Conservation (phyloP, 345 rosid genomes). For the Hibiscus trionum region DNA sequence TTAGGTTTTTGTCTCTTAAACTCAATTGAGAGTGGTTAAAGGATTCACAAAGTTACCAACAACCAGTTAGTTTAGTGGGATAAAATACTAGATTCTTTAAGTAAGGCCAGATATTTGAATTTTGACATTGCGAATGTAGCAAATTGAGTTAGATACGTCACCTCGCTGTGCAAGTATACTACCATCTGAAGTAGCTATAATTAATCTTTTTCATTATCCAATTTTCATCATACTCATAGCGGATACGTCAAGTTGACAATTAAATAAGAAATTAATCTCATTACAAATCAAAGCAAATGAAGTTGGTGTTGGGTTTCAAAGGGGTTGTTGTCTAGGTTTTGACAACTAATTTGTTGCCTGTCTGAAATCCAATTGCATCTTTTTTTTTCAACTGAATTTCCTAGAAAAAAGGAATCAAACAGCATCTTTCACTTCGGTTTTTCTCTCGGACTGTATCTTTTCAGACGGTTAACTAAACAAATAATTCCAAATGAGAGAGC, state of each 20-base stretch:
- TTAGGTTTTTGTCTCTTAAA: too few relatives aligned
- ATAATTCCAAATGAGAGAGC: not conserved
- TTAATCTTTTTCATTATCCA: too few relatives aligned
- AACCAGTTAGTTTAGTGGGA: too few relatives aligned
- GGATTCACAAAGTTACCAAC: too few relatives aligned
- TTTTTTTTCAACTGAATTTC: not conserved
- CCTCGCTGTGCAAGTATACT: too few relatives aligned
- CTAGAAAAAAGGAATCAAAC: conserved; percentile 6
- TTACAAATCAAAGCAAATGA: not conserved
- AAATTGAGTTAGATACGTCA: too few relatives aligned
- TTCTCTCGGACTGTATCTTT: not conserved
- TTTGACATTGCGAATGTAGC: too few relatives aligned
- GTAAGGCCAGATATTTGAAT: too few relatives aligned
- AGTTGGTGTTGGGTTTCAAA: not conserved
- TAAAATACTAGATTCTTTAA: too few relatives aligned
- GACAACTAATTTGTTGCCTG: not conserved
- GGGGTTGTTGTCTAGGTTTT: not conserved
- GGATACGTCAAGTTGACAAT: not conserved
- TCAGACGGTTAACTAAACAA: not conserved
- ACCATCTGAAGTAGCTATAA: too few relatives aligned
- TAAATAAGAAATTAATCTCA: not conserved
- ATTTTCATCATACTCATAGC: too few relatives aligned
- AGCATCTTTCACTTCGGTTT: conserved; percentile 1
- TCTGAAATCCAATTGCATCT: not conserved
- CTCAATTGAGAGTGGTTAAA: too few relatives aligned